Evolutionary conservation across 306 rosid genomes (phyloP).

Genomic region (Prunus fruticosa): DNA sequence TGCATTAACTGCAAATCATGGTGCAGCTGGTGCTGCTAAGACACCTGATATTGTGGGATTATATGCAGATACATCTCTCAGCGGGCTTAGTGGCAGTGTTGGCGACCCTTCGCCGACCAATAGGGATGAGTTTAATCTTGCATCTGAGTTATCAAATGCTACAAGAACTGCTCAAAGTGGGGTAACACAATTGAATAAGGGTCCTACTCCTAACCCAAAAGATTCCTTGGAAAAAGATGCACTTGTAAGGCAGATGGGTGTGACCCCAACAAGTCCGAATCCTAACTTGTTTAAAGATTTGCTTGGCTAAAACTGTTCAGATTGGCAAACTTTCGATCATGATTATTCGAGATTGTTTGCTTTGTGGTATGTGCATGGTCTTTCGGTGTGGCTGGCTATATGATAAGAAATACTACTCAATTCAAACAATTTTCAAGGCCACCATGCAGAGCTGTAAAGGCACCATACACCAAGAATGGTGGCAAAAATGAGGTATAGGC

Average conservation of each 20-base stretch:
- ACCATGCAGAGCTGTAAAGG: slow-evolving; percentile 13
- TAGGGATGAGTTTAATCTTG: slow-evolving; percentile 38
- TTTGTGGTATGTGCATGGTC: slow-evolving; percentile 10
- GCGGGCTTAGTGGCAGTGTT: slow-evolving; percentile 34
- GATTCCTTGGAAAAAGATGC: slow-evolving; percentile 40
- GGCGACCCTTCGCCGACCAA: slow-evolving; percentile 35
- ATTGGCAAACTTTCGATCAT: too few relatives aligned
- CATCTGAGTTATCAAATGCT: slow-evolving; percentile 41
- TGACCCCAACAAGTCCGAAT: slow-evolving; percentile 58
- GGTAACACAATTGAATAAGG: slow-evolving; percentile 33
- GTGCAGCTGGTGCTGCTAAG: slow-evolving; percentile 23
- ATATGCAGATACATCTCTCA: slow-evolving; percentile 40
- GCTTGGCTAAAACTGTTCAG: too few relatives aligned
- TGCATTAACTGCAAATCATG: slow-evolving; percentile 32
- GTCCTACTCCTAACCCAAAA: slow-evolving; percentile 34
- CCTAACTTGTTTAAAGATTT: too few relatives aligned
- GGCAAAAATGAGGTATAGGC: not conserved
- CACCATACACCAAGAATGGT: slow-evolving; percentile 24
- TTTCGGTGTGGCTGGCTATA: slow-evolving; percentile 16
- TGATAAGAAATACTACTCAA: not conserved
- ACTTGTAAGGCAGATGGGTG: slow-evolving; percentile 87
- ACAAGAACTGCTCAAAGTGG: slow-evolving; percentile 30
- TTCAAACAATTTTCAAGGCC: slow-evolving; percentile 2
- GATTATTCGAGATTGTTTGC: not conserved
- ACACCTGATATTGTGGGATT: slow-evolving; percentile 49